Evolutionary conservation across 495 filamentous ascomycete genomes (phyloP).

Genomic region (Aspergillus sclerotiicarbonarius): DNA sequence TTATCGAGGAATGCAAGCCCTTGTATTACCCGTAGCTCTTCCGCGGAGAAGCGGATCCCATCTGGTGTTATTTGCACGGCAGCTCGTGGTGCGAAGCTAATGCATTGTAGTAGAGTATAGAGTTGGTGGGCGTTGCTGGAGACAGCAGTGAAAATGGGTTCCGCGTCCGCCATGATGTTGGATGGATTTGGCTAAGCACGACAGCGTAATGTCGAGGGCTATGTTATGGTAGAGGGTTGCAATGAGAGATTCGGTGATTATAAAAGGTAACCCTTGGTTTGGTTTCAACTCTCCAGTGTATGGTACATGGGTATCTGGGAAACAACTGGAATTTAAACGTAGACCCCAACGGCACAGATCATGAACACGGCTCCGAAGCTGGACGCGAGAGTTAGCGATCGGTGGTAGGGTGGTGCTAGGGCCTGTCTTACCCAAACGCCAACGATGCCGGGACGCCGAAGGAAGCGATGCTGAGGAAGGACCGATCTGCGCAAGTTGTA

Average conservation of each 20-base stretch:
- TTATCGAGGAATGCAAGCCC: slow-evolving; percentile 82
- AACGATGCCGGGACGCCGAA: slow-evolving; percentile 84
- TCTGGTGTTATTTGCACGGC: slow-evolving; percentile 80
- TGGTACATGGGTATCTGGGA: slow-evolving; percentile 36
- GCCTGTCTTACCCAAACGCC: slow-evolving; percentile 73
- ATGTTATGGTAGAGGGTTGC: slow-evolving; percentile 12
- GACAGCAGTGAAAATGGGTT: slow-evolving; percentile 74
- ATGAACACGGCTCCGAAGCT: slow-evolving; percentile 96
- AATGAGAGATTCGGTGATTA: slow-evolving; percentile 28
- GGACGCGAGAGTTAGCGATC: slow-evolving; percentile 14
- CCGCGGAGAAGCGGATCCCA: slow-evolving; percentile 81
- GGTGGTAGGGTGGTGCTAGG: not conserved
- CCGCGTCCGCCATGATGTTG: slow-evolving; percentile 26
- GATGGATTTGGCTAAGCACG: slow-evolving; percentile 9
- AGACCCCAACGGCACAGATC: slow-evolving; percentile 98
- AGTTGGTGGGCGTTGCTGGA: slow-evolving; percentile 85
- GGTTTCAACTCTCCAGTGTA: slow-evolving; percentile 32
- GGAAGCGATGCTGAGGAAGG: slow-evolving; percentile 71
- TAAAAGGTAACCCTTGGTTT: slow-evolving; percentile 36
- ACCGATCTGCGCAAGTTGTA: slow-evolving; percentile 63
- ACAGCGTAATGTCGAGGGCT: slow-evolving; percentile 14
- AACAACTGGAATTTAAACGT: slow-evolving; percentile 66
- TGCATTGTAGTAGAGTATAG: slow-evolving; percentile 84
- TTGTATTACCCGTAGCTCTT: slow-evolving; percentile 83
- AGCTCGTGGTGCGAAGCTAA: slow-evolving; percentile 75